A percentile compares a stretch with the other conserved stretches of the same genome.
These are phyloP conservation scores for Plectranthus barbatus DNA, from an alignment of 257 asterid species.

Conservation along the genomic window DNA sequence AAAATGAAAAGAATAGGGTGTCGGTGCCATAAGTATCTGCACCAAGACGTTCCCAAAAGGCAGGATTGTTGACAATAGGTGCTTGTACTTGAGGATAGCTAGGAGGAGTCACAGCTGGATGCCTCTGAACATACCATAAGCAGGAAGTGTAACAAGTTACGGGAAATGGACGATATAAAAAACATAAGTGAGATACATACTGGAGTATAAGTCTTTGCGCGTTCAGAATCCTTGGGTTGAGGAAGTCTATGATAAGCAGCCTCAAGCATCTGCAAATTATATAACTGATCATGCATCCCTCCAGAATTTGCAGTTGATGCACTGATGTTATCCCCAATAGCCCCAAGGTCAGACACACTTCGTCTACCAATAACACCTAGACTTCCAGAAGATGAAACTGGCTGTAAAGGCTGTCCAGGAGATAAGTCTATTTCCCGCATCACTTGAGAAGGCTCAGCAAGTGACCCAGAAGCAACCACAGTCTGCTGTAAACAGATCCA, in stretches of 20 bases:
- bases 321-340: constrained; percentile 81
- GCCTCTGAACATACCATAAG: constrained; percentile 51
- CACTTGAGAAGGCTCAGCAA: constrained; percentile 65
- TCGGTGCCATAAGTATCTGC: constrained; percentile 89
- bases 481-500: constrained; percentile 36
- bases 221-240: constrained; percentile 96
- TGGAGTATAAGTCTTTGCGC: constrained; percentile 80
- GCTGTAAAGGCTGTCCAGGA: constrained; percentile 85
- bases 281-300: constrained; percentile 74
- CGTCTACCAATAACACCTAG: constrained; percentile 97
- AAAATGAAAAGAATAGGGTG: constrained; percentile 81
- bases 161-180: background rate
- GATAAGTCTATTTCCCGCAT: constrained; percentile 73
- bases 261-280: constrained; percentile 92
- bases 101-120: constrained; percentile 71
- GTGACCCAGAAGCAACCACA: constrained; percentile 42
- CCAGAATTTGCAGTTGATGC: constrained; percentile 58
- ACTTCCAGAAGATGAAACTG: constrained; percentile 74
- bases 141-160: constrained; percentile 15
- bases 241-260: constrained; percentile 84
- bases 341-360: constrained; percentile 89
- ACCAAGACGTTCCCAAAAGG: constrained; percentile 97
- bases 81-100: constrained; percentile 99
- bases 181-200: constrained; percentile 36
- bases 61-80: constrained; percentile 90